Percentiles rank a stretch among this genome's conserved stretches.
These are phyloP conservation scores for Emmonsia crescens DNA, from an alignment of 2,329 filamentous ascomycete species.

Conservation along the genomic window DNA sequence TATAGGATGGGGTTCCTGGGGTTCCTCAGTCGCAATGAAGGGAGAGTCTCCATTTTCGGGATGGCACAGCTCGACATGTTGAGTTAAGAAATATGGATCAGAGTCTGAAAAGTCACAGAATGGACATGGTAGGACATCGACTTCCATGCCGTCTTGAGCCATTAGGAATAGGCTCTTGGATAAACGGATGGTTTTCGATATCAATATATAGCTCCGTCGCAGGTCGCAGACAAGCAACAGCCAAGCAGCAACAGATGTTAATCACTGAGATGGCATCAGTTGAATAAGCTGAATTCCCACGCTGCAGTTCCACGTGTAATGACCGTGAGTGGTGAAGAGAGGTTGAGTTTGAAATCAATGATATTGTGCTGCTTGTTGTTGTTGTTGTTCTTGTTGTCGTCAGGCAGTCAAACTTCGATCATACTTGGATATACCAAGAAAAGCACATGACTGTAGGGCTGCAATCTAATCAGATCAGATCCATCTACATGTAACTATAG, in stretches of 20 bases:
- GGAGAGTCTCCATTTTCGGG: constrained; percentile 27
- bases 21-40: constrained; percentile 17
- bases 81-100: constrained; percentile 29
- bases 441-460: background rate
- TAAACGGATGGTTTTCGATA: background rate
- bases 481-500: too few species aligned
- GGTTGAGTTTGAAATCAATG: background rate
- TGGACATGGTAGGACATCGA: constrained; percentile 26
- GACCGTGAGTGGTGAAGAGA: background rate
- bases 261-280: background rate
- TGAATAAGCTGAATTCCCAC: background rate
- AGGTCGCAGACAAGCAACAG: too few species aligned
- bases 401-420: background rate
- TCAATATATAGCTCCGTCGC: background rate
- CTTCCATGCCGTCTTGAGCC: constrained; percentile 9
- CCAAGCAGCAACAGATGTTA: background rate
- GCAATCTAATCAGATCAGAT: background rate
- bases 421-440: background rate
- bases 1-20: background rate
- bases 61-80: constrained; percentile 37
- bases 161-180: background rate
- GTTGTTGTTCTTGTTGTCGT: background rate
- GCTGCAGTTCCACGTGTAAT: background rate
- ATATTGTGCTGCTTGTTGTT: background rate
- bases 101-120: constrained; percentile 36